phyloP scores from a whole-genome alignment of 257 asterid genomes.

The Nyctanthes arbortristis region DNA sequence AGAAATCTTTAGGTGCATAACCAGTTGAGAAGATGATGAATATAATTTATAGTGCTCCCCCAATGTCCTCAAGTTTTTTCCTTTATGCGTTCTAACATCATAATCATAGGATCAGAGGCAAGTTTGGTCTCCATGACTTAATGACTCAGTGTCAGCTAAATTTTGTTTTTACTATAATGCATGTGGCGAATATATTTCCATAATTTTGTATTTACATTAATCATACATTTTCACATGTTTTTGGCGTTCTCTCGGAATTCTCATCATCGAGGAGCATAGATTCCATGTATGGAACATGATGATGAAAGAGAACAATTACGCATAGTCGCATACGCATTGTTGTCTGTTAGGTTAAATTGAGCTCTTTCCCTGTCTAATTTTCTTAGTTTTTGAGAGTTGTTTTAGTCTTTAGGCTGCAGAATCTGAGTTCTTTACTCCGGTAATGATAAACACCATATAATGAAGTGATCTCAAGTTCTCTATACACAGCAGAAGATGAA shows the following conservation, averaged over 20 bases:
- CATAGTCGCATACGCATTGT: no score
- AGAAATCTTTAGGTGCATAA: not conserved
- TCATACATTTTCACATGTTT: not conserved
- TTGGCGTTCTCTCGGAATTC: no score
- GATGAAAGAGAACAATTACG: no score
- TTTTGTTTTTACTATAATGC: not conserved
- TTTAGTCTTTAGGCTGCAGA: not conserved
- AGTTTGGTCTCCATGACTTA: not conserved
- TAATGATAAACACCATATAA: not conserved
- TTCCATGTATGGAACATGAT: no score
- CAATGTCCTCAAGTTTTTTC: not conserved
- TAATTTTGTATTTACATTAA: not conserved
- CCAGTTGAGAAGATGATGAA: not conserved
- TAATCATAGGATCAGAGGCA: not conserved
- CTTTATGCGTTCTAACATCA: not conserved
- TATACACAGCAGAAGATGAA: not conserved
- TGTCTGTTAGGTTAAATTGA: no score
- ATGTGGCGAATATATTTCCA: not conserved
- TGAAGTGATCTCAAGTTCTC: not conserved
- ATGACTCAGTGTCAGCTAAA: not conserved
- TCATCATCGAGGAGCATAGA: no score
- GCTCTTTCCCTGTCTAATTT: not conserved
- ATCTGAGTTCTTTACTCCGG: not conserved
- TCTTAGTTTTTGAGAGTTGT: not conserved
- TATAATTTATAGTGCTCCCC: not conserved